Base-by-base conservation (phyloP, 2,329 filamentous ascomycete genomes). In the Trichoderma hamatum region DNA sequence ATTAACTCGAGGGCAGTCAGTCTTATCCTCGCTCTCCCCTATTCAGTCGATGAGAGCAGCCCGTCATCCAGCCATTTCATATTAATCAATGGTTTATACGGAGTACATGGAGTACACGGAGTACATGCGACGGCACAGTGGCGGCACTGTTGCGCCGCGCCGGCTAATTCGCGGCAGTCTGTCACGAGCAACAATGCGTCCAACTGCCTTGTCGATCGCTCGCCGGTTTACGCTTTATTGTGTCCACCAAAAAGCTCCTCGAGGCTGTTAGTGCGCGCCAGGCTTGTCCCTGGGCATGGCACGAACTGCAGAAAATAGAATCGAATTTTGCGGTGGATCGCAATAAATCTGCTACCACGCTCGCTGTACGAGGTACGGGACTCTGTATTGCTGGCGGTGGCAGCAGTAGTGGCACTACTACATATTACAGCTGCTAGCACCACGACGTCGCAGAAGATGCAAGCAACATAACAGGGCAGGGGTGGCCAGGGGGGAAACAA, bases 181-280 rank as follows among this genome's bases (percentile, higher is more conserved):
- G n/a, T 21, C 21, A 49, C 28, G 21, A 46, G 46, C 54, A 28
- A 34, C 51, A 34, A 59, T 14, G 21, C 51, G 55, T 60, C 67
- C 67, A 69, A 69, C 54, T 28, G 28, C 67, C 39, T 59, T 36
- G 67, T 69, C 67, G 67, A 69, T 69, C 67, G 46, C 30, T 63
- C 43, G 49, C 54, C 19, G 43, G 24, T 16, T 54, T 60, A 52
- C 19, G 43, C 16, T n/a, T 54, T 60, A 52, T 65, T 59, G 13
- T 68, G 56, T 68, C 43, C 60, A 64, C 61, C 54, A 30, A 54
- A 54, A 51, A 30, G 36, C 49, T 46, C n/a, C 43, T 67, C 62
- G 39, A 69, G 54, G 43, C 62, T 67, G 64, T 43, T 69, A 58
- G 58, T 64, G 65, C 32, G 65, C 32, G 59, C 36, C 68, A 61